Evolutionary conservation across 441 rosid genomes (phyloP).

Genomic region (Syzygium malaccense): DNA sequence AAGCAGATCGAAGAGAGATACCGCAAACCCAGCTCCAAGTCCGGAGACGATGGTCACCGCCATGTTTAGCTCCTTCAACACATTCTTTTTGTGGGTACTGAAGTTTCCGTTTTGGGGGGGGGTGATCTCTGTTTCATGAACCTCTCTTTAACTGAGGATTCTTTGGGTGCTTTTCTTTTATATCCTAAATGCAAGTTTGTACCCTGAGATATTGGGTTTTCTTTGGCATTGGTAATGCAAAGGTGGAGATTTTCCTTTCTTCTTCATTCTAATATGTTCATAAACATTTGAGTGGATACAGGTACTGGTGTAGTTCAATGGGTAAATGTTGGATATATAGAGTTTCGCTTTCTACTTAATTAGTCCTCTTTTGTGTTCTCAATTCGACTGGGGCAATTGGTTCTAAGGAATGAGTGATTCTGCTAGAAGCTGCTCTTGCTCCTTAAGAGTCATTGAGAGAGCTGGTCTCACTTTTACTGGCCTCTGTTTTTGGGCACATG

Average conservation of each 20-base stretch:
- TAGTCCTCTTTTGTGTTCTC: background rate
- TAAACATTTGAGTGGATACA: background rate
- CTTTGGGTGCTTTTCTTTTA: background rate
- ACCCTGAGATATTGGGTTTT: background rate
- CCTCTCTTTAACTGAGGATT: background rate
- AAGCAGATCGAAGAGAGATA: slow-evolving; percentile 58
- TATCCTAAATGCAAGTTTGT: background rate
- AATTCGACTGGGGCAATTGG: background rate
- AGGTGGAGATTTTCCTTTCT: background rate
- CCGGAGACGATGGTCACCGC: background rate
- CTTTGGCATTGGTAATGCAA: background rate
- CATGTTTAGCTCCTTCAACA: background rate
- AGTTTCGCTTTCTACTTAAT: background rate
- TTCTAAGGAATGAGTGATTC: background rate
- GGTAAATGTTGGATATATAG: background rate
- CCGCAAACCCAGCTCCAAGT: slow-evolving; percentile 48
- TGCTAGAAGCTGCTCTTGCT: background rate
- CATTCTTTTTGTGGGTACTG: background rate
- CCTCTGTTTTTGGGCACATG: background rate
- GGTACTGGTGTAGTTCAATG: background rate
- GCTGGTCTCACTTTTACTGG: background rate
- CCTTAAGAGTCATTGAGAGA: background rate
- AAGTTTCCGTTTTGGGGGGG: background rate
- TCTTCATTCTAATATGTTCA: background rate
- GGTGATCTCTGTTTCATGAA: background rate